phyloP scores from a whole-genome alignment of 1,284 basidiomycete genomes.

The Rhizoctonia solani region DNA sequence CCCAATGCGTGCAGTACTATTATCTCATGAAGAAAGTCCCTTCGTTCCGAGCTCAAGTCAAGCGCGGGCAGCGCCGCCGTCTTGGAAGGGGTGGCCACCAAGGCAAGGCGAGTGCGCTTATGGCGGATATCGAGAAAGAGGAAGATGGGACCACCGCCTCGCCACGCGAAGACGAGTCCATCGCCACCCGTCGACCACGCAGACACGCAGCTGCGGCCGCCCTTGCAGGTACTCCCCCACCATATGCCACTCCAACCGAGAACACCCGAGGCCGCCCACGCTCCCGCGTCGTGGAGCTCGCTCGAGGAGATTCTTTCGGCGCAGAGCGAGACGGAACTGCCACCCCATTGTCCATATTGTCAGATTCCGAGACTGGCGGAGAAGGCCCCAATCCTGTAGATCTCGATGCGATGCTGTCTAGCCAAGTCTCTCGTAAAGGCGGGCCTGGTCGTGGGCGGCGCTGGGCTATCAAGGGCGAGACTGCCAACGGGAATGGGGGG shows the following conservation, averaged over 20 bases:
- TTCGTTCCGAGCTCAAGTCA: conserved; percentile 79
- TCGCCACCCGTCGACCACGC: conserved; percentile 22
- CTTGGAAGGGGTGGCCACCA: conserved; percentile 57
- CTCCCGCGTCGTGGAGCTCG: conserved; percentile 24
- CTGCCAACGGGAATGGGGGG: conserved; percentile 23
- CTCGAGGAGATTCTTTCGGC: conserved; percentile 17
- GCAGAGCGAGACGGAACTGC: conserved; percentile 18
- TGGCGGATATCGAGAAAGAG: conserved; percentile 64
- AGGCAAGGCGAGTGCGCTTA: conserved; percentile 72
- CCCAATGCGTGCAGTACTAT: conserved; percentile 92
- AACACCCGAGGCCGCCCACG: conserved; percentile 8
- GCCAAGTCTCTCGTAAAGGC: conserved; percentile 33
- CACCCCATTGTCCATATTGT: conserved; percentile 15
- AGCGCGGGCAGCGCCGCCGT: conserved; percentile 66
- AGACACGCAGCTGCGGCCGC: conserved; percentile 4
- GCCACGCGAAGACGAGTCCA: conserved; percentile 40
- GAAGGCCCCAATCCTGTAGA: conserved; percentile 20
- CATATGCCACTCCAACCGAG: conserved; percentile 1
- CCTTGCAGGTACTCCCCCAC: conserved; percentile 9
- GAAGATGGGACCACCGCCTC: conserved; percentile 41
- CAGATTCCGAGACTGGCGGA: conserved; percentile 20
- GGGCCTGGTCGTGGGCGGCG: conserved; percentile 30
- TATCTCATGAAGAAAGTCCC: conserved; percentile 91
- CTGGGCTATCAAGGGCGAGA: conserved; percentile 32
- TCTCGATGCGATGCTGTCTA: conserved; percentile 24